Base-by-base conservation (phyloP, 371 early-diverging fungal genomes). In the Mucor racemosus region DNA sequence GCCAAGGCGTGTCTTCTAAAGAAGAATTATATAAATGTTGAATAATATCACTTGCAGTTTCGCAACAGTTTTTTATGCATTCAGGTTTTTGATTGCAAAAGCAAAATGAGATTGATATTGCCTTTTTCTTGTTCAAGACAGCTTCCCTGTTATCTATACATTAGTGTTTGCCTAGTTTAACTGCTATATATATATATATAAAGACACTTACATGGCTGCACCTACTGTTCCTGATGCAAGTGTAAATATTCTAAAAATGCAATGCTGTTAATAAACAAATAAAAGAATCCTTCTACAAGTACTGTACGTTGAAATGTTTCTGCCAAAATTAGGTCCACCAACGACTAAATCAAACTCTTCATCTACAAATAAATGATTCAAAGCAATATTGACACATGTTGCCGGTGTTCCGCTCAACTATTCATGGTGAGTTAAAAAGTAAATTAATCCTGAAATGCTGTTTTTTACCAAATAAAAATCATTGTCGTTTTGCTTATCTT, bases 161-260 rank as follows among this genome's bases (percentile, higher is more conserved):
- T n/a, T 33, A 55, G 31, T 31, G 53, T 59, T 8, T 13, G 19
- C 26, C 26, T 26, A 26, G 26, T 26, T 41, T 21, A 10, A 26
- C 35, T 61, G 21, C 33, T n/a, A n/a, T n/a, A n/a, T n/a, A 17
- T 8, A n/a, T 13, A 17, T 42, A 39, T 10, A 62, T 13, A 39
- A 58, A 64, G 31, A 5, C 31, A 31, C 53, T 69, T 68, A 76
- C 76, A 79, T 63, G 10, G 82, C 82, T 60, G 76, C 76, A 36
- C 82, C 82, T 57, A 81, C 70, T 9, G 82, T 81, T 26, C 82
- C 82, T 21, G 79, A 79, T n/a, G 82, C 66, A 14, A 80, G 61
- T 1, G 82, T 76, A 41, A 77, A 79, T 0, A 79, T 71, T 13
- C 81, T 76, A 40, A 19, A 26, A 21, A 53, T 53, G 9, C 31